Base-by-base conservation (phyloP, 306 rosid genomes). In the Dryas alaskensis region DNA sequence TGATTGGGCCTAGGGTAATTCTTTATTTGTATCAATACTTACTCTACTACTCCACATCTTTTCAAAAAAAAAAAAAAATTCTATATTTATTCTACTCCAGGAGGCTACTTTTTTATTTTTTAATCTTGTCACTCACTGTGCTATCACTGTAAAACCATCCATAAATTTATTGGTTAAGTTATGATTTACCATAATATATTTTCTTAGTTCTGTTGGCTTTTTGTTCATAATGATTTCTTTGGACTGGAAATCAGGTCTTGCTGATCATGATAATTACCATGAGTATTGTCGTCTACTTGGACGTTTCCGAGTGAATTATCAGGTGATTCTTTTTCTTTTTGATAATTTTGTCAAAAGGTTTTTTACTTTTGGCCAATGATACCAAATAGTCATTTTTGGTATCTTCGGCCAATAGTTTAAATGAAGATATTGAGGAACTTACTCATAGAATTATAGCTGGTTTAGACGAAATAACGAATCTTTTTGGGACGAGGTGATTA, bases 271-370 rank as follows among this genome's bases (percentile, higher is more conserved):
- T 82, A 94, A 94, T 84, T 94, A 94, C 89, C 99, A 94, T 86
- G 99, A 94, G 74, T 94, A 88, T 79, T 94, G 99, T 63, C 97
- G 97, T 69, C 99, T 94, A 86, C 96, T 94, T 78, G 99, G 96
- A 55, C 97, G 99, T 65, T 92, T 94, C 84, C 84, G 96, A 80
- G 96, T 92, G 82, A 94, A 94, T 77, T 94, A 92, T 84, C 99
- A 94, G 97, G 99, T 94, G 81, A 47, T 3, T 7, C 49, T 79
- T 48, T 22, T 44, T 65, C 13, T 7, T 59, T 47, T 13, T 43
- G 44, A 31, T 67, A 63, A n/a, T 71, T 74, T 79, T 47, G 64
- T 40, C 43, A 51, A 73, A 51, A 11, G 67, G 69, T 76, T 80
- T 50, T 62, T 53, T 60, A 31, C 37, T 49, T 54, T 31, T 74